Evolutionary conservation across 2,329 filamentous ascomycete species (phyloP), one percentile per base, ranked within the genome.

Genomic region (Fusarium pseudocircinatum): DNA sequence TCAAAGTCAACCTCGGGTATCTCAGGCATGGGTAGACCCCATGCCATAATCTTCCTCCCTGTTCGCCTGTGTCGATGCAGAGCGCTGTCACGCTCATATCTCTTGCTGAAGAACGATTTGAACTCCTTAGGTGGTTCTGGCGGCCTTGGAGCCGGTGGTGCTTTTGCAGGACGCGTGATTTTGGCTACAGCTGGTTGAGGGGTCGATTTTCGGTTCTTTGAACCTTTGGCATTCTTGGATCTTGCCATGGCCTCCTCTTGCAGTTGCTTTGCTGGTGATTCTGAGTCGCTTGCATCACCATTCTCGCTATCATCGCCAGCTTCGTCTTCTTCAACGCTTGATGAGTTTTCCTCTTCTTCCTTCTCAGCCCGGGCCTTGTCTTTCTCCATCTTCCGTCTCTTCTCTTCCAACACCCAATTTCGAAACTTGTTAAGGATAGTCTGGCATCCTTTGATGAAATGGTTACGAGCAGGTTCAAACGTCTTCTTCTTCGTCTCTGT

Each of bases 391-490:
- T 94, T 94, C 67, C 94, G 87, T 47, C 92, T 90, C 84, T 95
- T 97, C 82, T 99, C 96, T 80, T 97, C 94, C 69, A 95, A 89
- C 70, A 92, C 95, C 95, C 95, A 98, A 61, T 89, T 86, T 57
- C 91, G 89, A 80, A 98, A 98, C 80, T 98, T 98, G 71, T 94
- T 91, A 26, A 98, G 87, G 36, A 98, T 91, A 0, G 88, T 88
- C 71, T 94, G 88, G 65, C 97, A 95, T 69, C 97, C 94, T 63
- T 87, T 89, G 76, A 98, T 92, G 79, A 98, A 97, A 80, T 96
- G 91, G 68, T 92, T 88, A 34, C 96, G 90, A 69, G 96, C 96
- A 6, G 93, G 91, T 81, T 97, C 94, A 81, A 94, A 98, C 36
- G 92, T 89, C 81, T 93, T 96, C 83, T 94, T 96, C 78, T 94